phyloP scores from a whole-genome alignment of 495 filamentous ascomycete genomes.

The Pseudoneurospora amorphoporcata region DNA sequence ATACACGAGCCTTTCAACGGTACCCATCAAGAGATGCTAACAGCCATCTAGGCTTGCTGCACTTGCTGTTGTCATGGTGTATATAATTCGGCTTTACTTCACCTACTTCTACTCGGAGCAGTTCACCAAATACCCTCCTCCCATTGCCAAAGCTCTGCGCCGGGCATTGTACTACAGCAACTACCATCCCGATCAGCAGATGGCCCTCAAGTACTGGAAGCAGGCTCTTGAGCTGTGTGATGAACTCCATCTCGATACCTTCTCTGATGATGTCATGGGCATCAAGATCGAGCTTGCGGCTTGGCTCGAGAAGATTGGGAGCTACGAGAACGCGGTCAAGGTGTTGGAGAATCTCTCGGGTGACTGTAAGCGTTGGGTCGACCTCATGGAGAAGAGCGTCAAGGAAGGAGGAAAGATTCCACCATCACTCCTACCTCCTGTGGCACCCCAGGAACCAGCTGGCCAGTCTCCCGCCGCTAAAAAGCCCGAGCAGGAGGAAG shows the following conservation, averaged over 20 bases:
- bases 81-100: conserved; percentile 53
- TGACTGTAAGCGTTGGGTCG: conserved; percentile 54
- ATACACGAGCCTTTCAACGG: not conserved
- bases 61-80: conserved; percentile 44
- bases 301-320: conserved; percentile 64
- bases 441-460: conserved; percentile 11
- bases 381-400: conserved; percentile 43
- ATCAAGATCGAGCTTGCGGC: conserved; percentile 72
- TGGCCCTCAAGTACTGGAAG: conserved; percentile 72
- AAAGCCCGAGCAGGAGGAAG: conserved; percentile 14
- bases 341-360: conserved; percentile 58
- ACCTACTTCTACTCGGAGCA: conserved; percentile 50
- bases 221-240: conserved; percentile 60
- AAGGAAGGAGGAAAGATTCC: conserved; percentile 27
- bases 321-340: conserved; percentile 54
- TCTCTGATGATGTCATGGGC: conserved; percentile 80
- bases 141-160: conserved; percentile 72
- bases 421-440: conserved; percentile 1
- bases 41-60: conserved; percentile 23
- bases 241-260: conserved; percentile 70
- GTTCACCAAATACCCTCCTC: conserved; percentile 61
- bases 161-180: conserved; percentile 80
- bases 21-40: not conserved
- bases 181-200: conserved; percentile 53
- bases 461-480: conserved; percentile 5